Evolutionary conservation across 352 stramenopile genomes (phyloP).

Genomic region (Aphanomyces astaci): DNA sequence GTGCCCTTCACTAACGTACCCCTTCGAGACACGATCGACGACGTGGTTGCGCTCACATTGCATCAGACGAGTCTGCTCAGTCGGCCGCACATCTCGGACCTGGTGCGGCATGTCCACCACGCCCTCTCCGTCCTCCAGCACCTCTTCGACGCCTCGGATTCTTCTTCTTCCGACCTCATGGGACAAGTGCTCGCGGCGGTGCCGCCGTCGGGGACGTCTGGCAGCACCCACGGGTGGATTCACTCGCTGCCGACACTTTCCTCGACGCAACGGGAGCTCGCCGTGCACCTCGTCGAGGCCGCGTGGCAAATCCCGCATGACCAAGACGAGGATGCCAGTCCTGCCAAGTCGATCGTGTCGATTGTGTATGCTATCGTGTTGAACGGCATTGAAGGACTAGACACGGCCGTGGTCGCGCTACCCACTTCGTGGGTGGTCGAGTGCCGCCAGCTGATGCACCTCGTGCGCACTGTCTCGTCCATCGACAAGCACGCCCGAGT

Average conservation of each 20-base stretch:
- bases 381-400: neutral
- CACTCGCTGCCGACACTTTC: neutral
- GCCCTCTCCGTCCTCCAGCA: neutral
- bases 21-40: neutral
- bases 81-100: neutral
- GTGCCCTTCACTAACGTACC: neutral
- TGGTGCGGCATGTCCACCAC: neutral
- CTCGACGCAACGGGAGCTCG: neutral
- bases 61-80: neutral
- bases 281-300: neutral
- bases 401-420: neutral
- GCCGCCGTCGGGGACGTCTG: neutral
- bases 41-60: neutral
- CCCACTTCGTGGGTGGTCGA: neutral
- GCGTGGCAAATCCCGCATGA: slow-evolving; percentile 4
- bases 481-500: neutral
- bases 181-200: neutral
- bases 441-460: neutral
- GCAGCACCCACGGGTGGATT: neutral
- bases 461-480: neutral
- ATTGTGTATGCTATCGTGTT: slow-evolving; percentile 1
- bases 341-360: neutral
- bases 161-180: neutral
- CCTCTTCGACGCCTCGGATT: neutral
- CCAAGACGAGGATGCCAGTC: neutral